These are phyloP conservation scores for Gentiana dahurica DNA, from an alignment of 257 asterid species.

Conservation along the genomic window DNA sequence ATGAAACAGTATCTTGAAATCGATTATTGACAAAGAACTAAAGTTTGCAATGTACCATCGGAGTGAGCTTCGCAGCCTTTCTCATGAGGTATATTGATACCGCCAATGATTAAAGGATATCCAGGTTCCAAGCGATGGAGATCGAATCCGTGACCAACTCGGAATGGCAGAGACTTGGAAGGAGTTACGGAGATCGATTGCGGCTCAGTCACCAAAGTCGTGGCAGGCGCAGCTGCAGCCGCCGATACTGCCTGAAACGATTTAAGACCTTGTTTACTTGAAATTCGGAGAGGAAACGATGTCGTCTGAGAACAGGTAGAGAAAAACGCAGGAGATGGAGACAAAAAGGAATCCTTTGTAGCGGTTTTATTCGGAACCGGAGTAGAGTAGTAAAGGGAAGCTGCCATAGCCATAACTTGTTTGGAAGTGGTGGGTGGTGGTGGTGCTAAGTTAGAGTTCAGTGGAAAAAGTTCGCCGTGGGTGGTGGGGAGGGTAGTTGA, in stretches of 20 bases:
- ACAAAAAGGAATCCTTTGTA: not conserved
- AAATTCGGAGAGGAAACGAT: not conserved
- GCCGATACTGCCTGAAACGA: constrained; percentile 14
- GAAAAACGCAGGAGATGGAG: not conserved
- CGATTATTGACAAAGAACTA: not conserved
- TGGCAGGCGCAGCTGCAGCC: constrained; percentile 27
- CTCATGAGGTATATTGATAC: constrained; percentile 67
- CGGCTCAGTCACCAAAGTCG: constrained; percentile 41
- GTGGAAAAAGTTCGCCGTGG: no score
- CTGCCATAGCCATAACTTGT: constrained; percentile 21
- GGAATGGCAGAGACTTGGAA: constrained; percentile 58
- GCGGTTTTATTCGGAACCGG: constrained; percentile 4
- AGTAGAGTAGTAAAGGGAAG: constrained; percentile 14
- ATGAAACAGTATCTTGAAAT: no score
- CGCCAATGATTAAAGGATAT: constrained; percentile 79
- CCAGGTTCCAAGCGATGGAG: constrained; percentile 90
- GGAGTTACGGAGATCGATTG: constrained; percentile 11
- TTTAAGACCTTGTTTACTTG: constrained; percentile 4
- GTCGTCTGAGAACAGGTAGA: not conserved
- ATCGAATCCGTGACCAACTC: constrained; percentile 93
- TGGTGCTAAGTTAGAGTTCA: no score
- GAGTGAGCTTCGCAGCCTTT: constrained; percentile 96
- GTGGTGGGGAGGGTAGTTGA: not conserved
- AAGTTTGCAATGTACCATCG: constrained; percentile 38
- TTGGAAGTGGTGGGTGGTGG: no score